Conservation (phyloP, 1,139 yeast species). For the Kurtzmaniella natalensis region DNA sequence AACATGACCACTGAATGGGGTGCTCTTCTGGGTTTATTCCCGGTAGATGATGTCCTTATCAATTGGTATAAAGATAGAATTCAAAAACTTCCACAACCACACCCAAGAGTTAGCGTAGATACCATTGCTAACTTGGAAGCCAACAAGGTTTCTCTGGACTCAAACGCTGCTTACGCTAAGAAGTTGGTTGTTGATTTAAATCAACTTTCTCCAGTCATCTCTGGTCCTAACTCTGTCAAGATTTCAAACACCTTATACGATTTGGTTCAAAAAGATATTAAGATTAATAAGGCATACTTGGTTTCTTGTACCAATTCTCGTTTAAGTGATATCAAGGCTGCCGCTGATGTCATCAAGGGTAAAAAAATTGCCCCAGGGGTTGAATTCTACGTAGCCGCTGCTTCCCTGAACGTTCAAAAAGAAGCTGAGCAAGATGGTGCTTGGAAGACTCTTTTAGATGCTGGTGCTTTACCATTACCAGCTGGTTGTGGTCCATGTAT, state of each 20-base stretch:
- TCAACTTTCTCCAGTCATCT: constrained; percentile 84
- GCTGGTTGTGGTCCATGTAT: constrained; percentile 99
- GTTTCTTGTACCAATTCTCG: constrained; percentile 98
- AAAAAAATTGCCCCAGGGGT: constrained; percentile 83
- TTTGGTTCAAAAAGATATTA: constrained; percentile 65
- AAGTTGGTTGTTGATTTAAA: constrained; percentile 75
- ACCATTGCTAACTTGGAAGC: constrained; percentile 50
- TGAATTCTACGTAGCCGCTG: constrained; percentile 96
- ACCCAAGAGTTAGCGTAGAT: constrained; percentile 71
- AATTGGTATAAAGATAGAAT: constrained; percentile 75
- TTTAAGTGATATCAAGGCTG: constrained; percentile 87
- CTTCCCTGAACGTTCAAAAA: constrained; percentile 85
- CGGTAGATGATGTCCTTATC: constrained; percentile 75
- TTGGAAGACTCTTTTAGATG: constrained; percentile 83
- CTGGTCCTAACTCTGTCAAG: constrained; percentile 98
- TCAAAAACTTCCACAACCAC: constrained; percentile 66
- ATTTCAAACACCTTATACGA: constrained; percentile 75
- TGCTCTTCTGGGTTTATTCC: constrained; percentile 93
- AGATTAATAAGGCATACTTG: constrained; percentile 88
- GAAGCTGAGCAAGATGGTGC: constrained; percentile 91
- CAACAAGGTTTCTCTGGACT: constrained; percentile 54
- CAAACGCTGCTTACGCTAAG: constrained; percentile 82
- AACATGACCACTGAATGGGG: constrained; percentile 99
- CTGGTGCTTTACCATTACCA: constrained; percentile 93
- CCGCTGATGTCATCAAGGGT: constrained; percentile 81